Evolutionary conservation across 106 monocot species (phyloP).

Genomic region (Agapanthus africanus): DNA sequence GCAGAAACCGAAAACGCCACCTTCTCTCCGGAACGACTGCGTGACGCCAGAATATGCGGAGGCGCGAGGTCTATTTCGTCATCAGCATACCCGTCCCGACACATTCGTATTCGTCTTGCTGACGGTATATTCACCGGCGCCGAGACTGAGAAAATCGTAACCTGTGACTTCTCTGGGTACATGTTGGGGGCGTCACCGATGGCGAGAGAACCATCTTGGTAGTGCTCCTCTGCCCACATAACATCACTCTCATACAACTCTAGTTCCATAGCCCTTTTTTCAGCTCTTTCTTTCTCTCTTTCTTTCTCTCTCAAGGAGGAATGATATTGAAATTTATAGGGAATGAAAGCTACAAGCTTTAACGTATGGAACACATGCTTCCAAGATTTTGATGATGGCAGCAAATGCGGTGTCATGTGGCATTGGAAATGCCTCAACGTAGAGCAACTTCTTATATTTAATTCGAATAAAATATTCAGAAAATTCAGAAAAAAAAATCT

Average conservation of each 20-base stretch:
- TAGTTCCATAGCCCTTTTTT: background rate
- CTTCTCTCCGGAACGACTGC: slow-evolving; percentile 13
- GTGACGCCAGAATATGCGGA: slow-evolving; percentile 30
- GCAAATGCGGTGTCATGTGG: background rate
- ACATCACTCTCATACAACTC: slow-evolving; percentile 3
- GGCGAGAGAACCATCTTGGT: background rate
- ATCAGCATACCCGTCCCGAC: background rate
- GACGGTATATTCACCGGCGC: background rate
- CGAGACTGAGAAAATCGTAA: background rate
- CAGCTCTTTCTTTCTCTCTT: background rate
- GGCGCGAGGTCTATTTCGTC: slow-evolving; percentile 18
- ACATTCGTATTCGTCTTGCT: too few relatives aligned
- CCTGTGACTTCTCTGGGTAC: background rate
- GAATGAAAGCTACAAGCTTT: background rate
- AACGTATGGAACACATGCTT: slow-evolving; percentile 1
- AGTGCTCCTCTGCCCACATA: background rate
- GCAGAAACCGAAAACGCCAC: slow-evolving; percentile 30
- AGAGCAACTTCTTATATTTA: too few relatives aligned
- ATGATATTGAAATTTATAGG: slow-evolving; percentile 1
- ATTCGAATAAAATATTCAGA: too few relatives aligned
- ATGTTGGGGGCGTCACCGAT: background rate
- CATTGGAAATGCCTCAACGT: too few relatives aligned
- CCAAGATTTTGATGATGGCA: background rate
- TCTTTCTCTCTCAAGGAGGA: background rate
- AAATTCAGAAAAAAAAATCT: too few relatives aligned